Percentiles rank a stretch among this genome's conserved stretches.
Conservation (phyloP, 345 rosid genomes). For the Cochlearia excelsa region DNA sequence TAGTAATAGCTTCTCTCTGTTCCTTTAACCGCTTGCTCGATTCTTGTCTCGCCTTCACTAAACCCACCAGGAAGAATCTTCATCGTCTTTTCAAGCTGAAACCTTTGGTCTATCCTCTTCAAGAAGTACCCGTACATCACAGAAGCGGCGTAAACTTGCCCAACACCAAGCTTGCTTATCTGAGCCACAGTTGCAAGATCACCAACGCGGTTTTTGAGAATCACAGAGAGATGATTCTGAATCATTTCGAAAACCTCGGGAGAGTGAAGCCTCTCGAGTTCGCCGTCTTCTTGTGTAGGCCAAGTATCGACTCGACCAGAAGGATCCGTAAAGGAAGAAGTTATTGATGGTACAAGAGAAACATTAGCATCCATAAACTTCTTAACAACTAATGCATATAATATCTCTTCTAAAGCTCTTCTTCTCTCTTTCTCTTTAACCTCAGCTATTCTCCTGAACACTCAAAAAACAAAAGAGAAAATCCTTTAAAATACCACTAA, state of each 20-base stretch:
- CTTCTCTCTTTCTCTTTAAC: conserved; percentile 86
- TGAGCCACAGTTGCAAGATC: conserved; percentile 60
- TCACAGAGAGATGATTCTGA: conserved; percentile 85
- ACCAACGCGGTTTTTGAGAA: conserved; percentile 65
- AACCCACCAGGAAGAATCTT: conserved; percentile 62
- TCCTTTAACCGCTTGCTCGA: conserved; percentile 34
- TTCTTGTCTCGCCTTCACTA: conserved; percentile 38
- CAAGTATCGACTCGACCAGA: conserved; percentile 62
- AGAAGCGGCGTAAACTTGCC: conserved; percentile 96
- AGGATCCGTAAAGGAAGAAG: conserved; percentile 45
- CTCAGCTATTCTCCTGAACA: conserved; percentile 86
- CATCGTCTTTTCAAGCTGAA: conserved; percentile 98
- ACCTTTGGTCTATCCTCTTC: conserved; percentile 88
- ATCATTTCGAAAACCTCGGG: conserved; percentile 92
- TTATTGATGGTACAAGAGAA: conserved; percentile 64
- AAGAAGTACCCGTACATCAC: conserved; percentile 97
- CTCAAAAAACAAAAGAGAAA: not conserved
- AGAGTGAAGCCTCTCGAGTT: conserved; percentile 74
- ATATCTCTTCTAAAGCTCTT: conserved; percentile 78
- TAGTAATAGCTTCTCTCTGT: too few relatives aligned
- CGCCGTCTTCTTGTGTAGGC: conserved; percentile 54
- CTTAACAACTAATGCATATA: conserved; percentile 85
- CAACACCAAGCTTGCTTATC: conserved; percentile 81
- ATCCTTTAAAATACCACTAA: not conserved
- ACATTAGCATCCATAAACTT: conserved; percentile 90